These are phyloP conservation scores for Achaetomiella virescens DNA, from an alignment of 495 filamentous ascomycete genomes.

Conservation along the genomic window DNA sequence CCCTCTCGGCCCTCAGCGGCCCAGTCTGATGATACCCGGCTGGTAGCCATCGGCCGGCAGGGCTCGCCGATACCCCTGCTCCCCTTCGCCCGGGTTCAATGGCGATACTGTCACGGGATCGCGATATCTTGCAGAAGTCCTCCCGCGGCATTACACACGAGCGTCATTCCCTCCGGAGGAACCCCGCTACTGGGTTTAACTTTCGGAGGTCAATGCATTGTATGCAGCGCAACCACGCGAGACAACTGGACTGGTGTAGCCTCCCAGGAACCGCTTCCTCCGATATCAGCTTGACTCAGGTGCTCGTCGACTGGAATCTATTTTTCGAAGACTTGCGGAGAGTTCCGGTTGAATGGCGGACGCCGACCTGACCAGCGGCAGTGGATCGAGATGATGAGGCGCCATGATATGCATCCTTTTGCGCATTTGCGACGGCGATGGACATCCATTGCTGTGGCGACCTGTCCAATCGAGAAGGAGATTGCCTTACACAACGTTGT, in stretches of 20 bases:
- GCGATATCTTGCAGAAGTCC: constrained; percentile 12
- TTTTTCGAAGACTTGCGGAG: background rate
- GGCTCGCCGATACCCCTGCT: background rate
- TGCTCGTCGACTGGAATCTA: background rate
- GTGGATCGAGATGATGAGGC: constrained; percentile 19
- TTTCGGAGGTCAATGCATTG: constrained; percentile 24
- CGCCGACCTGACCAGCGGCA: background rate
- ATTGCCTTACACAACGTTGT: background rate
- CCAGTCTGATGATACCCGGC: background rate
- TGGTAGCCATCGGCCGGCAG: background rate
- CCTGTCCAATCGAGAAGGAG: constrained; percentile 17
- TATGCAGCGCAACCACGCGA: constrained; percentile 18
- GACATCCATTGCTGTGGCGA: constrained; percentile 3
- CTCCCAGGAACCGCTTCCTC: background rate
- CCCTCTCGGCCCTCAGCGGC: too few relatives aligned
- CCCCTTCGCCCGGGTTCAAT: background rate
- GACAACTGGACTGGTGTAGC: background rate
- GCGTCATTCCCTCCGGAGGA: constrained; percentile 1
- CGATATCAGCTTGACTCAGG: constrained; percentile 13
- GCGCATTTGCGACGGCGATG: constrained; percentile 22
- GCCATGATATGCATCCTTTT: constrained; percentile 25
- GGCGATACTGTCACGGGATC: constrained; percentile 20
- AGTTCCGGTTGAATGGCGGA: background rate
- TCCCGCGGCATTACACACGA: constrained; percentile 13
- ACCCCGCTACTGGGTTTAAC: background rate